A percentile compares a stretch with the other conserved stretches of the same genome.
These are phyloP conservation scores for Neonectria neomacrospora DNA, from an alignment of 2,329 filamentous ascomycete species.

Conservation along the genomic window DNA sequence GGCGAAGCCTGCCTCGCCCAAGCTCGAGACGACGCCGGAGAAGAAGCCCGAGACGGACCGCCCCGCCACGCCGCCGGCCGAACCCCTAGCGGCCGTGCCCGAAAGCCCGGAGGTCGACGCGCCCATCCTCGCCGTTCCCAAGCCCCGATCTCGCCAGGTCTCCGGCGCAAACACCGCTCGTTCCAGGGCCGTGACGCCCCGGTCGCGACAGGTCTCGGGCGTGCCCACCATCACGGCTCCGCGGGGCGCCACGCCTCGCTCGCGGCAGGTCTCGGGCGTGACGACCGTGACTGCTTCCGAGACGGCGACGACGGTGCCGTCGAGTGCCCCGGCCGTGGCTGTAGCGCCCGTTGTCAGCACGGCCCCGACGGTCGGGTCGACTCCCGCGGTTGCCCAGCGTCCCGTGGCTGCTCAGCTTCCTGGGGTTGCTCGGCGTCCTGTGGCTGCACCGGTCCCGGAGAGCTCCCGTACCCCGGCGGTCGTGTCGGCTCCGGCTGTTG, in stretches of 20 bases:
- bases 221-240: background rate
- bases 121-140: conserved; percentile 24
- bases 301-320: background rate
- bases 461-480: background rate
- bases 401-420: conserved; percentile 11
- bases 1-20: background rate
- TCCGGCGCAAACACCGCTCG: conserved; percentile 20
- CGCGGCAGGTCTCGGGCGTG: conserved; percentile 28
- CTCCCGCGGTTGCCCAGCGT: background rate
- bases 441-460: conserved; percentile 3
- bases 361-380: conserved; percentile 19
- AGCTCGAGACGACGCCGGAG: conserved; percentile 8
- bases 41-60: background rate
- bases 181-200: conserved; percentile 5
- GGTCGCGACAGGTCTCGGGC: conserved; percentile 28
- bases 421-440: conserved; percentile 17
- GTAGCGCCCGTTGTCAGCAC: background rate
- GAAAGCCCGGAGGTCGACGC: conserved; percentile 26
- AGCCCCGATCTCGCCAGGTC: conserved; percentile 32
- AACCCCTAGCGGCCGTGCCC: conserved; percentile 31
- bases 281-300: conserved; percentile 19
- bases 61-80: background rate
- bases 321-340: conserved; percentile 2
- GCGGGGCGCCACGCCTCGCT: conserved; percentile 17
- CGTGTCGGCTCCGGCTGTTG: background rate